Conservation (phyloP, 768 basidiomycete genomes). For the Termitomyces sp. region DNA sequence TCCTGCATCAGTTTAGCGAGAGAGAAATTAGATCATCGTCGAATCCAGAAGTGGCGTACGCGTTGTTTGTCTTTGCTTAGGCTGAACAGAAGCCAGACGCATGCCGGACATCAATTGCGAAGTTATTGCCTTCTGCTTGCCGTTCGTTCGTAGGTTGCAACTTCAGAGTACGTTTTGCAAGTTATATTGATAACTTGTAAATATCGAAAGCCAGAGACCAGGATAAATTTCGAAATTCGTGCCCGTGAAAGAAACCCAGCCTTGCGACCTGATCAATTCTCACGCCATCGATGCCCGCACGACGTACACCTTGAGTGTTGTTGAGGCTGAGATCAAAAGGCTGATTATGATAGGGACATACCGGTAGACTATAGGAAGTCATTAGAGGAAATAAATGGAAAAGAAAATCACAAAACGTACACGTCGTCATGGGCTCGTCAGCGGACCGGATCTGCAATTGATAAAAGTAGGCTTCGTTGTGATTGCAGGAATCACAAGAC, state of each 20-base stretch:
- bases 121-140: background rate
- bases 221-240: background rate
- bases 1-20: background rate
- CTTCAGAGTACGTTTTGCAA: background rate
- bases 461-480: conserved; percentile 84
- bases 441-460: conserved; percentile 95
- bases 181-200: too few relatives aligned
- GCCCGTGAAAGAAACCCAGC: background rate
- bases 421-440: conserved; percentile 84
- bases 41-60: conserved; percentile 3
- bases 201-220: background rate
- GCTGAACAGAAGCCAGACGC: background rate
- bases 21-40: background rate
- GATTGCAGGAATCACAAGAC: conserved; percentile 74
- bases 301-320: conserved; percentile 43
- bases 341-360: conserved; percentile 17
- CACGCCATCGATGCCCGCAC: conserved; percentile 66
- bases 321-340: background rate
- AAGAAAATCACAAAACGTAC: conserved; percentile 24
- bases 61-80: conserved; percentile 10
- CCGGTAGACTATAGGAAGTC: conserved; percentile 50
- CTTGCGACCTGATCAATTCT: conserved; percentile 34
- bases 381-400: background rate
- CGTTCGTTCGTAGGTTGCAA: background rate
- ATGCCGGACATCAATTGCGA: background rate